Evolutionary conservation across 192 early-diverging fungal species (phyloP).

Genomic region (Rhizoclosmatium sp.): DNA sequence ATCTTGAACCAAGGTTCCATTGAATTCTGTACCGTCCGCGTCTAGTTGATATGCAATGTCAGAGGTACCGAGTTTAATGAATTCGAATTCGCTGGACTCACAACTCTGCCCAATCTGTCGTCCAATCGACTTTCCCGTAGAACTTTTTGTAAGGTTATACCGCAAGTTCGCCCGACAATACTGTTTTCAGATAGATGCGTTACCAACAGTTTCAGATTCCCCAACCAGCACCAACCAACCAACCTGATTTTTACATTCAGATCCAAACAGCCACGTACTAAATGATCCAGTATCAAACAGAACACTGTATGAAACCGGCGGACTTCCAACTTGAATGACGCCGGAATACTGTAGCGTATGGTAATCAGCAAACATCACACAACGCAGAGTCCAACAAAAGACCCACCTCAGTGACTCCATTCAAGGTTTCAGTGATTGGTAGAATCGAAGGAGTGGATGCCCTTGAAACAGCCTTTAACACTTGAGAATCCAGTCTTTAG

Average conservation of each 20-base stretch:
- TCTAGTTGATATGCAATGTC: background rate
- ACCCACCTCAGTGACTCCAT: background rate
- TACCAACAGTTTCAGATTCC: background rate
- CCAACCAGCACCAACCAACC: background rate
- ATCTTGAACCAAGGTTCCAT: conserved; percentile 9
- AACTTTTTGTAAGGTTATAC: conserved; percentile 39
- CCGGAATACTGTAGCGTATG: conserved; percentile 35
- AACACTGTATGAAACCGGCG: conserved; percentile 41
- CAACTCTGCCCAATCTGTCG: conserved; percentile 1
- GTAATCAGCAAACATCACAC: background rate
- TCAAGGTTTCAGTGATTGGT: background rate
- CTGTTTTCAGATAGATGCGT: background rate
- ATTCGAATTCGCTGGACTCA: background rate
- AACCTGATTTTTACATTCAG: conserved; percentile 17
- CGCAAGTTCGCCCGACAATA: conserved; percentile 27
- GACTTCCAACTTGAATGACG: conserved; percentile 47
- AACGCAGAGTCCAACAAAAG: background rate
- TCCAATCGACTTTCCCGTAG: conserved; percentile 33
- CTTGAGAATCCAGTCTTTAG: too few relatives aligned
- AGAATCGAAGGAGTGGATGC: background rate
- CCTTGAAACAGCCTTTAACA: too few relatives aligned
- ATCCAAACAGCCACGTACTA: conserved; percentile 51
- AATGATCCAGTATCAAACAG: conserved; percentile 58
- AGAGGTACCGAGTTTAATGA: background rate
- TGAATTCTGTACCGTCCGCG: conserved; percentile 16